Percentiles rank a stretch among this genome's conserved stretches.
Conservation (phyloP, 495 filamentous ascomycete genomes). For the Daldinia vernicosa region DNA sequence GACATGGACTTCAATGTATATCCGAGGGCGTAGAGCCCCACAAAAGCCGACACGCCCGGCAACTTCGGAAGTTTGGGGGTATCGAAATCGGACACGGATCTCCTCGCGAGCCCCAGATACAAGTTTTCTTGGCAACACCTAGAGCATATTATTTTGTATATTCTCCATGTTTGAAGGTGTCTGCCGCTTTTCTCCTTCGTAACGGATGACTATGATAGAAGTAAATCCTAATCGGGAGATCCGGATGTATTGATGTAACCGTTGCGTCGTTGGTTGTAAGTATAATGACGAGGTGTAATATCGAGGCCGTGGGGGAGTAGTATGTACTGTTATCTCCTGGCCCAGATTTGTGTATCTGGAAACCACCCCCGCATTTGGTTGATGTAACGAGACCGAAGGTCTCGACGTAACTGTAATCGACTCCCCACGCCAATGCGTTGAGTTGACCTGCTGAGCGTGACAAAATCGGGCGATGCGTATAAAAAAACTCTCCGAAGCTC, state of each 20-base stretch:
- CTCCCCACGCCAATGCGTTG: constrained; percentile 37
- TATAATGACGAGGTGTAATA: constrained; percentile 22
- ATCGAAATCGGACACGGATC: constrained; percentile 24
- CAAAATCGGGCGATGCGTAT: constrained; percentile 29
- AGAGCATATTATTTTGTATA: constrained; percentile 4
- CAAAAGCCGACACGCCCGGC: constrained; percentile 31
- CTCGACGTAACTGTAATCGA: constrained; percentile 28
- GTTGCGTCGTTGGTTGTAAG: constrained; percentile 13
- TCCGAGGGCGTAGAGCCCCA: constrained; percentile 38
- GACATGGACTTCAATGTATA: constrained; percentile 19
- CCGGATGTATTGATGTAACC: constrained; percentile 12
- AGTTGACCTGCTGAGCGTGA: constrained; percentile 39
- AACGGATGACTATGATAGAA: background rate
- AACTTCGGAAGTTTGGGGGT: constrained; percentile 23
- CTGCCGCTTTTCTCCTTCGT: background rate
- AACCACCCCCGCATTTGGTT: constrained; percentile 38
- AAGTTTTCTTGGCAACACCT: constrained; percentile 18
- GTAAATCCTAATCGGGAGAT: constrained; percentile 19
- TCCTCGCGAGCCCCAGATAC: constrained; percentile 10
- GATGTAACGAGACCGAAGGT: constrained; percentile 32
- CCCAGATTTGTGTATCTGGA: constrained; percentile 11
- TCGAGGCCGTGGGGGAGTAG: constrained; percentile 33
- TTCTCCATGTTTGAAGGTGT: background rate
- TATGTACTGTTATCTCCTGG: constrained; percentile 32
- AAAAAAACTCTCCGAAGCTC: constrained; percentile 40